Percentiles rank a stretch among this genome's conserved stretches.
Conservation (phyloP, 2,329 filamentous ascomycete species). For the Trichoderma sp. region DNA sequence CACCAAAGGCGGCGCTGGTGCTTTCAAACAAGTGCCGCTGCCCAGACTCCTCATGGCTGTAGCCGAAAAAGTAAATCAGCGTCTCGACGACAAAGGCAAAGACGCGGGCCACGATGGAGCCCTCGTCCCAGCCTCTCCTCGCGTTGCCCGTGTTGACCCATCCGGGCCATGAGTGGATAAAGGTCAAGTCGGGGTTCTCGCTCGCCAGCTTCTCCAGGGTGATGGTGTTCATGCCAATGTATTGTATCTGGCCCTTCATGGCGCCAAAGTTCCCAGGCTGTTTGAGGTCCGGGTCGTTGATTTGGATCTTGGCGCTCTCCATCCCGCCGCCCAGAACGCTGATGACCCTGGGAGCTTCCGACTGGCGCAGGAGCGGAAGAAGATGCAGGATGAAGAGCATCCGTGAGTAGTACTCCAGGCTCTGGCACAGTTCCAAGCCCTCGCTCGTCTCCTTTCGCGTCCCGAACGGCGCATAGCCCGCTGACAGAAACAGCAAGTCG, state of each 20-base stretch:
- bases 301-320: background rate
- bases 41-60: conserved; percentile 4
- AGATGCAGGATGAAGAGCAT: background rate
- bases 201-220: conserved; percentile 4
- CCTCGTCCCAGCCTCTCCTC: conserved; percentile 1
- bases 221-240: background rate
- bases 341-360: background rate
- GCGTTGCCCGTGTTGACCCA: conserved; percentile 1
- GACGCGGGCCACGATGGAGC: background rate
- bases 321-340: background rate
- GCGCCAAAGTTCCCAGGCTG: background rate
- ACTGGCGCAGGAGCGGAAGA: background rate
- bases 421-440: background rate
- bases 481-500: background rate
- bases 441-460: conserved; percentile 2
- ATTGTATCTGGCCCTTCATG: background rate
- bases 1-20: conserved; percentile 5
- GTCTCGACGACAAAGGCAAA: background rate
- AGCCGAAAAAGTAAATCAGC: background rate
- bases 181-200: background rate
- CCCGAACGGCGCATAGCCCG: conserved; percentile 5
- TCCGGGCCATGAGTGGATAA: background rate
- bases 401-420: conserved; percentile 4
- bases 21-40: background rate
- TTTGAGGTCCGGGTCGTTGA: background rate